Base-by-base conservation (phyloP, 2,329 filamentous ascomycete species). In the Neonectria faginata region DNA sequence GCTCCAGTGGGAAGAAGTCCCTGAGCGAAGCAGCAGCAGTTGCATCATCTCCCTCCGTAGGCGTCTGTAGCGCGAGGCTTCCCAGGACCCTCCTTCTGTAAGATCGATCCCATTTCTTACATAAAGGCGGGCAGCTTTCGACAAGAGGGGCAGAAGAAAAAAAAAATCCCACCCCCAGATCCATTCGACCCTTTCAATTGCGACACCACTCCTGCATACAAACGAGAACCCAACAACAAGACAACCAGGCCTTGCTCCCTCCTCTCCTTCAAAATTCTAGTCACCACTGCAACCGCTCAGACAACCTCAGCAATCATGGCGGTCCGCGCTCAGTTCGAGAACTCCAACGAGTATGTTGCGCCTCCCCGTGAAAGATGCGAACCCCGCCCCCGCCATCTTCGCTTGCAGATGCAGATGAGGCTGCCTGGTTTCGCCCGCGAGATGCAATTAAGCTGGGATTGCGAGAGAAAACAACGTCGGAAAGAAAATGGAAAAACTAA, bases 291-390 rank as follows among this genome's bases (percentile, higher is more conserved):
- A 29, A 57, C 62, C 11, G 64, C 57, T 29, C 67, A 67, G 22
- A 70, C 57, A 25, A 68, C 48, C 57, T 62, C 65, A 67, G 69
- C 65, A 74, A 83, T 74, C 76, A 91, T 91, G 89, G 88, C 89
- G 76, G 88, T 91, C 63, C 87, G 89, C 77, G 88, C 89, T 72
- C 88, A 93, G 79, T 96, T 96, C 79, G 92, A 96, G 83, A 95
- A 94, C 84, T 95, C 92, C 75, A 95, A 95, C 84, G 92, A 96
- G 92, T 95, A 85, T 78, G 90, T 83, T 52, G 27, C 57, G 53
- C 45, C n/a, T 57, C 18, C 44, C 31, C 39, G 22, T 22, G 41
- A 39, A 48, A 16, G 44, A 16, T 36, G 42, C 51, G 56, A 54
- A 67, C 68, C 67, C 70, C 69, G 66, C 69, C 70, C 70, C 70